These are phyloP conservation scores for Carex arenaria DNA, from an alignment of 202 grass and related monocot genomes.

Conservation along the genomic window DNA sequence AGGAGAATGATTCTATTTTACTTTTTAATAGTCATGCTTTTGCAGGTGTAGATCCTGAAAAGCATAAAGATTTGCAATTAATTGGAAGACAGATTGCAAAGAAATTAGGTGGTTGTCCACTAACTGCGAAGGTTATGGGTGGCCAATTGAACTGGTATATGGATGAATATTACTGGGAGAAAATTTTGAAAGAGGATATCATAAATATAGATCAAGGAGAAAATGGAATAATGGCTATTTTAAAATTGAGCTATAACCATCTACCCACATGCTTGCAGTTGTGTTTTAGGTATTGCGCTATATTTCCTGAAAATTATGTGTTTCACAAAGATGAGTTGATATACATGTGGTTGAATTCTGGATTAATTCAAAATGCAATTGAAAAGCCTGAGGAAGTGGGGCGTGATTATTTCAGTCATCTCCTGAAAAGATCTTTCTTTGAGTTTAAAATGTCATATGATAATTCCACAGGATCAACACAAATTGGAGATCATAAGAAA, in stretches of 20 bases:
- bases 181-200: constrained; percentile 4
- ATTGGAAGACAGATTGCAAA: neutral
- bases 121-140: constrained; percentile 14
- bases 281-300: constrained; percentile 29
- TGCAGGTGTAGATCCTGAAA: neutral
- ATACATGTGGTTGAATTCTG: constrained; percentile 35
- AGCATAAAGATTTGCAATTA: neutral
- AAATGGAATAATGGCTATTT: neutral
- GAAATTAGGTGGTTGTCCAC: constrained; percentile 11
- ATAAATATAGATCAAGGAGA: neutral
- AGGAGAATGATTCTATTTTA: neutral
- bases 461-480: neutral
- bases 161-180: neutral
- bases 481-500: neutral
- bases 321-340: constrained; percentile 22
- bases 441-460: neutral
- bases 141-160: neutral
- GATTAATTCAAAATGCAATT: neutral
- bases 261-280: neutral
- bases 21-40: constrained; percentile 21
- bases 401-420: neutral
- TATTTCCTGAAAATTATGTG: constrained; percentile 22
- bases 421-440: constrained; percentile 30
- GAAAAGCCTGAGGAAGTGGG: constrained; percentile 14
- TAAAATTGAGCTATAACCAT: neutral